Evolutionary conservation across 306 rosid genomes (phyloP), one percentile per base, ranked within the genome.

Genomic region (Heteromeles arbutifolia): DNA sequence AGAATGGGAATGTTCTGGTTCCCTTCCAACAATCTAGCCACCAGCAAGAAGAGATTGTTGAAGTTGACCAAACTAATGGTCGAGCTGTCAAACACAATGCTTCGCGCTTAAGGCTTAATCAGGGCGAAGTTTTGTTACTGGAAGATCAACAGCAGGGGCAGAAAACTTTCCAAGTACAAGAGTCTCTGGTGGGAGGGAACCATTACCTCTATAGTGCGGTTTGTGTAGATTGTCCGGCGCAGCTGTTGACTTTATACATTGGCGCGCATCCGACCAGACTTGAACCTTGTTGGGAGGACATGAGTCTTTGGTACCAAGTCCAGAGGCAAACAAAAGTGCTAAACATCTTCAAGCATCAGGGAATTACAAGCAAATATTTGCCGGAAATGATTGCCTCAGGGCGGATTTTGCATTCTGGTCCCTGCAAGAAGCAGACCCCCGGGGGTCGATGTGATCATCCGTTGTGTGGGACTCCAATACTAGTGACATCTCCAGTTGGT

Each of bases 261-360:
- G 98, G 98, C 4, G 91, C 93, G 4, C 98, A 91, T 79, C 91
- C 96, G 17, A 88, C 98, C 6, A 85, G 92, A 77, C 96, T 93
- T 0, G 97, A 93, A 84, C 98, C 91, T 56, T 91, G 96, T 52
- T 93, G 90, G 92, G 98, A 93, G 89, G 98, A 93, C 76, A 93
- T 93, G 98, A 93, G 97, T 81, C 96, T 89, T 72, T 93, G 98
- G 98, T 93, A 91, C 80, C 92, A 88, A 84, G 98, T 93, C 12
- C 98, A 93, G 82, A 92, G 98, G 32, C 98, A 93, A 87, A 91
- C 97, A 26, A 93, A 91, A 81, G 98, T 93, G 29, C 85, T 91
- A 31, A 93, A 88, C 84, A 83, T 89, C 72, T 81, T 93, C 34
- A 87, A 88, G 83, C 90, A 80, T 74, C 90, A 88, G 76, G 98